Conservation (phyloP, 148 eudicot species). For the Rheum nobile region DNA sequence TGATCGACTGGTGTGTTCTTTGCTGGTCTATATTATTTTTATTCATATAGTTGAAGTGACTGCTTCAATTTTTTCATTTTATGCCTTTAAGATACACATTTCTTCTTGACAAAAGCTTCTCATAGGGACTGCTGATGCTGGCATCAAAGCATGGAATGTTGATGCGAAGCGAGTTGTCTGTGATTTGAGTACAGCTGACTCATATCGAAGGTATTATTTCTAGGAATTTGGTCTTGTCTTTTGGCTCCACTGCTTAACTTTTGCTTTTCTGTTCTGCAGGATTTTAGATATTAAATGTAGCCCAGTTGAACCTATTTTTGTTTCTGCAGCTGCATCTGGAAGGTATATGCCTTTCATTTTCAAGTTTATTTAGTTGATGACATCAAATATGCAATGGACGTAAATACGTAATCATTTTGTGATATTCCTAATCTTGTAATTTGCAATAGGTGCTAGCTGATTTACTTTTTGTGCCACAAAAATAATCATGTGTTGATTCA, state of each 20-base stretch:
- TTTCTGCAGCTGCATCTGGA: conserved; percentile 90
- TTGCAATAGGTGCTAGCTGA: background rate
- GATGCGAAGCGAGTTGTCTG: conserved; percentile 98
- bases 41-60: background rate
- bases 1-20: conserved; percentile 69
- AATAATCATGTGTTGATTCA: background rate
- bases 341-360: conserved; percentile 31
- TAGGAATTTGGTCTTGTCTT: conserved; percentile 5
- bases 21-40: background rate
- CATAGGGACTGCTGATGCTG: conserved; percentile 95
- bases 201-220: conserved; percentile 55
- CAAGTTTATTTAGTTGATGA: background rate
- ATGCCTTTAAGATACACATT: conserved; percentile 13
- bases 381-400: background rate
- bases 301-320: conserved; percentile 97
- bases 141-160: conserved; percentile 98
- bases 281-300: conserved; percentile 87
- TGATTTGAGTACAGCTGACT: conserved; percentile 66
- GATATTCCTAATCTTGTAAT: background rate
- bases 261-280: conserved; percentile 40
- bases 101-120: conserved; percentile 72
- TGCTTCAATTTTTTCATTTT: conserved; percentile 10
- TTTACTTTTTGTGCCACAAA: background rate
- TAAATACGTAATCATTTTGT: background rate
- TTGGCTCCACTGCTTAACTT: conserved; percentile 1